phyloP scores from a whole-genome alignment of 495 filamentous ascomycete genomes.

The Hypomontagnella submonticulosa region DNA sequence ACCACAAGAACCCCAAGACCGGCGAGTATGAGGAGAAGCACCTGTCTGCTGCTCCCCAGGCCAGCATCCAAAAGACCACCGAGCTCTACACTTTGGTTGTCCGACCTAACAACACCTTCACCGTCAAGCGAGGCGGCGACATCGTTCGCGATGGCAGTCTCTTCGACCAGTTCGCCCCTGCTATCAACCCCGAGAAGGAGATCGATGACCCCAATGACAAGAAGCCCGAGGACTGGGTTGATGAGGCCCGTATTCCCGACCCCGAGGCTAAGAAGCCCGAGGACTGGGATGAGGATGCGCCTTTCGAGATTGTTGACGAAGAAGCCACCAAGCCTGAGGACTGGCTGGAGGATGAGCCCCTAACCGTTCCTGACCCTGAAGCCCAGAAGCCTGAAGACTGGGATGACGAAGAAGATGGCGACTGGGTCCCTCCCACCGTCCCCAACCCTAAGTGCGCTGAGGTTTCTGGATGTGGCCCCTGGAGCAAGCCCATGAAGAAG shows the following conservation, averaged over 20 bases:
- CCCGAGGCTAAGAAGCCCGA: conserved; percentile 95
- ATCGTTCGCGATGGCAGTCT: conserved; percentile 87
- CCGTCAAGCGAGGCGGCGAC: conserved; percentile 90
- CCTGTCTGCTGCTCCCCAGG: conserved; percentile 82
- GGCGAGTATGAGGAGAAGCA: conserved; percentile 99
- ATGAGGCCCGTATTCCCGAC: conserved; percentile 88
- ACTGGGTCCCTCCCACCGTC: conserved; percentile 94
- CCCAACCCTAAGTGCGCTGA: conserved; percentile 97
- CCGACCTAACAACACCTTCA: conserved; percentile 92
- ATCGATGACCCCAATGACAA: conserved; percentile 96
- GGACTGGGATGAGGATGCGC: conserved; percentile 99
- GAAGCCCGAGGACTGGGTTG: conserved; percentile 97
- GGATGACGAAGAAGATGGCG: conserved; percentile 99
- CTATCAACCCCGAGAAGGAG: conserved; percentile 95
- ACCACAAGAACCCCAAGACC: conserved; percentile 99
- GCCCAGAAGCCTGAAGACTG: conserved; percentile 99
- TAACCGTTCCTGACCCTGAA: conserved; percentile 90
- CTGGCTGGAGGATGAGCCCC: conserved; percentile 94
- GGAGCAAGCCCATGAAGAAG: conserved; percentile 90
- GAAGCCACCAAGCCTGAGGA: conserved; percentile 91
- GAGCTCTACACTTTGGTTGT: conserved; percentile 96
- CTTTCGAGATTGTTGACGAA: conserved; percentile 94
- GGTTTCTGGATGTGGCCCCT: conserved; percentile 92
- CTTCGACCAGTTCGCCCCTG: conserved; percentile 90
- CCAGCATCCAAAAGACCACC: conserved; percentile 88